A percentile compares a stretch with the other conserved stretches of the same genome.
Conservation (phyloP, 148 eudicot species). For the Diospyros kaki region DNA sequence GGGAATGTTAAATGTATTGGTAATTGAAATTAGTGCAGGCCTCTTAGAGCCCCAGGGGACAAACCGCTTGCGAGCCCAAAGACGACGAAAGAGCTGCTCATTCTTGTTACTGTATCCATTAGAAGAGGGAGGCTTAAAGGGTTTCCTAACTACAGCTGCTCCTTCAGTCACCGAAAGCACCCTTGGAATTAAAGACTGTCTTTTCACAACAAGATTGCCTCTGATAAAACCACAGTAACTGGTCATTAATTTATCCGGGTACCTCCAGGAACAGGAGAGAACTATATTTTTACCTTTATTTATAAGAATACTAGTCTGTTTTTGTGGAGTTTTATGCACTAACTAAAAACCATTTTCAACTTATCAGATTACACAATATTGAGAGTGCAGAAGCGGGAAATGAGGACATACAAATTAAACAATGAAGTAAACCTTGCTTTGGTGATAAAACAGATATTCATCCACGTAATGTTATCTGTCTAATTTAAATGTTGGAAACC, state of each 20-base stretch:
- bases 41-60: slow-evolving; percentile 86
- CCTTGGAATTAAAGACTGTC: slow-evolving; percentile 82
- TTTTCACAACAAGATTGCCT: slow-evolving; percentile 69
- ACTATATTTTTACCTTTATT: neutral
- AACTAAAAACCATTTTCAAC: neutral
- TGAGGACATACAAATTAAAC: neutral
- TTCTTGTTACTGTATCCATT: slow-evolving; percentile 45
- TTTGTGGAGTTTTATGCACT: neutral
- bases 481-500: neutral
- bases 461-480: too few species aligned
- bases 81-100: slow-evolving; percentile 65
- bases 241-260: neutral
- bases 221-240: slow-evolving; percentile 26
- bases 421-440: neutral
- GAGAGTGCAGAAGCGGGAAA: neutral
- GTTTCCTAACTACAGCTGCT: slow-evolving; percentile 67
- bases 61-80: slow-evolving; percentile 85
- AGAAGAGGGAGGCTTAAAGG: slow-evolving; percentile 78
- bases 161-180: slow-evolving; percentile 71
- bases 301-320: neutral
- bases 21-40: slow-evolving; percentile 38
- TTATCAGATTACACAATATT: neutral
- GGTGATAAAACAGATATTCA: neutral
- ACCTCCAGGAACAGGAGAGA: neutral
- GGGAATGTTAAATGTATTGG: slow-evolving; percentile 31